Conservation (phyloP, 768 basidiomycete genomes). For the Tricholoma terreum region DNA sequence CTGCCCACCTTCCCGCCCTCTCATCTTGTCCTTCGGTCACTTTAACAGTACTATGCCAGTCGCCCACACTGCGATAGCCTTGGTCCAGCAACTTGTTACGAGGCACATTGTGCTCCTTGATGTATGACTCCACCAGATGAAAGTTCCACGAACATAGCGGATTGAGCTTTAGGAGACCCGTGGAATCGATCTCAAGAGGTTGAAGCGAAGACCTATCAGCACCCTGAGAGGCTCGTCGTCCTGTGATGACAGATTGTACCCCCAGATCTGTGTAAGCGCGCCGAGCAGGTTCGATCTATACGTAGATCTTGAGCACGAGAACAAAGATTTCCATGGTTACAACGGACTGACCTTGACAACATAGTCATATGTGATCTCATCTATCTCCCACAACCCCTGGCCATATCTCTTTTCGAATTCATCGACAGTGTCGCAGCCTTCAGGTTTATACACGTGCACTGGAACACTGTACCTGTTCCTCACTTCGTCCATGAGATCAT, state of each 20-base stretch:
- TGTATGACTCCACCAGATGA: conserved; percentile 77
- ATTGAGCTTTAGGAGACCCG: conserved; percentile 91
- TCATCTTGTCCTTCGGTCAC: conserved; percentile 74
- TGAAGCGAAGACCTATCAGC: conserved; percentile 79
- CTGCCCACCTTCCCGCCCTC: conserved; percentile 90
- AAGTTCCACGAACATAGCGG: conserved; percentile 91
- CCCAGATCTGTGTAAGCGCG: conserved; percentile 78
- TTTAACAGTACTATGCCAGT: conserved; percentile 93
- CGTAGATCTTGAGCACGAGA: background rate
- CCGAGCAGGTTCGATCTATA: conserved; percentile 87
- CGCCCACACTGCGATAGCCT: conserved; percentile 94
- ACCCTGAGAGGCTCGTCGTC: conserved; percentile 90
- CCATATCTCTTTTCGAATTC: conserved; percentile 85
- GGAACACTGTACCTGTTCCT: conserved; percentile 68
- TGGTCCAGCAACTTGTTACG: conserved; percentile 83
- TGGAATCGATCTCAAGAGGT: conserved; percentile 87
- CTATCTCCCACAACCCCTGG: conserved; percentile 78
- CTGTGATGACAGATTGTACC: conserved; percentile 91
- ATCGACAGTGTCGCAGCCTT: conserved; percentile 56
- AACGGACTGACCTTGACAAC: conserved; percentile 70
- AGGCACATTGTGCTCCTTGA: conserved; percentile 79
- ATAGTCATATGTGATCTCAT: conserved; percentile 89
- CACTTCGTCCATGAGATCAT: conserved; percentile 83
- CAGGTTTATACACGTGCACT: conserved; percentile 78
- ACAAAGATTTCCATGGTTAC: background rate